A percentile compares a stretch with the other conserved stretches of the same genome.
Conservation (phyloP, 2,329 filamentous ascomycete genomes). For the Zasmidium angulare region DNA sequence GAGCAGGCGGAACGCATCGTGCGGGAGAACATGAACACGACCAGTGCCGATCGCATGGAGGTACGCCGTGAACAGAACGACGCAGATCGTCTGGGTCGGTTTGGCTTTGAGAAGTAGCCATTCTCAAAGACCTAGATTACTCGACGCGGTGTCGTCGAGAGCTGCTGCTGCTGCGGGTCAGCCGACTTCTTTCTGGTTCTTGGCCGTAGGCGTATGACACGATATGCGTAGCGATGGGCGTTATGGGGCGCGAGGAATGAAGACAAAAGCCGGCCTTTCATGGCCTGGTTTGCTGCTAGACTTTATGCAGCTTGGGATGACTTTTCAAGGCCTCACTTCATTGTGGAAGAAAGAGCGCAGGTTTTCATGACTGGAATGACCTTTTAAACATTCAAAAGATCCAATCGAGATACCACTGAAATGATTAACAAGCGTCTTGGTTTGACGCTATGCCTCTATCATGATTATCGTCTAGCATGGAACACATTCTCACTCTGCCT, state of each 20-base stretch:
- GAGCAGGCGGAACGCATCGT: conserved; percentile 65
- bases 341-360: neutral
- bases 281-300: neutral
- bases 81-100: conserved; percentile 53
- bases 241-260: neutral
- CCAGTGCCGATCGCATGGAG: conserved; percentile 35
- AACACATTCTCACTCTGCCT: neutral
- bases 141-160: too few relatives aligned
- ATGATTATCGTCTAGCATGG: neutral
- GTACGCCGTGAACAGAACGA: conserved; percentile 44
- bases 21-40: conserved; percentile 57
- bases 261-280: neutral
- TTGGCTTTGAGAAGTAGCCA: conserved; percentile 56
- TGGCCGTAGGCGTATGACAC: neutral
- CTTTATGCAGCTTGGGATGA: neutral
- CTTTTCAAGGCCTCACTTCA: neutral
- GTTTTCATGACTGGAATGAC: neutral
- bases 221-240: neutral
- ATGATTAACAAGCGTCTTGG: neutral
- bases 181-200: neutral
- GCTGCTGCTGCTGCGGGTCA: neutral
- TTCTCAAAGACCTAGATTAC: neutral
- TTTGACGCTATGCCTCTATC: too few relatives aligned
- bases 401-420: neutral
- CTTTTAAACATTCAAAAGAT: neutral